Conservation (phyloP, 2,329 filamentous ascomycete species). For the Monilinia polystroma region DNA sequence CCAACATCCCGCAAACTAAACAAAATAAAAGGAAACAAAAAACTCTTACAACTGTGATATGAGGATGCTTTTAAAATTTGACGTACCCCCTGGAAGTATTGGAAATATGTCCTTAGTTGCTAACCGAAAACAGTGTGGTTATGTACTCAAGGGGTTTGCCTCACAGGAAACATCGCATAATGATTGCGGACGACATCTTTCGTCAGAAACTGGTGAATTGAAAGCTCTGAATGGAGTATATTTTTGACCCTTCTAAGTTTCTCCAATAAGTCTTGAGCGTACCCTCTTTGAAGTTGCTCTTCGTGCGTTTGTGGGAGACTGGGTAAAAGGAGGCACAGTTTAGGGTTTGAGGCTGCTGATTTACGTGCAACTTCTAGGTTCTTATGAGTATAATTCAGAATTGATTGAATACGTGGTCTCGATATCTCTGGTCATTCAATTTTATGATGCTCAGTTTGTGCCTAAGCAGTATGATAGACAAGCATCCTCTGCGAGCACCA, state of each 20-base stretch:
- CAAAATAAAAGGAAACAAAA: too few species aligned
- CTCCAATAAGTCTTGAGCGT: too few species aligned
- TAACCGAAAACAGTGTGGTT: neutral
- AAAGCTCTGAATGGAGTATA: neutral
- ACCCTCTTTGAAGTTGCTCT: neutral
- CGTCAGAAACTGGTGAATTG: neutral
- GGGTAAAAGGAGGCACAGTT: neutral
- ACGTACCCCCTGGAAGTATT: neutral
- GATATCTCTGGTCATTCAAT: neutral
- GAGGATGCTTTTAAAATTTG: neutral
- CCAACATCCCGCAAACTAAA: neutral
- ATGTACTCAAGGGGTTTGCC: neutral
- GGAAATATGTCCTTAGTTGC: too few species aligned
- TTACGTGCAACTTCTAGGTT: neutral
- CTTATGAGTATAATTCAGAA: neutral
- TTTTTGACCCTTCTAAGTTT: neutral
- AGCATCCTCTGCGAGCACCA: conserved; percentile 3
- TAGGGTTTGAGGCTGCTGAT: neutral
- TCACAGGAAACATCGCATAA: neutral
- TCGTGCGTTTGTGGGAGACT: neutral
- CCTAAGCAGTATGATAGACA: neutral
- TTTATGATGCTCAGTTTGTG: neutral
- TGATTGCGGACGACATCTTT: neutral
- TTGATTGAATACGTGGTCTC: neutral
- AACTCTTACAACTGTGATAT: neutral